phyloP scores from a whole-genome alignment of 2,329 filamentous ascomycete species.

The Colletotrichum neosansevieriae region DNA sequence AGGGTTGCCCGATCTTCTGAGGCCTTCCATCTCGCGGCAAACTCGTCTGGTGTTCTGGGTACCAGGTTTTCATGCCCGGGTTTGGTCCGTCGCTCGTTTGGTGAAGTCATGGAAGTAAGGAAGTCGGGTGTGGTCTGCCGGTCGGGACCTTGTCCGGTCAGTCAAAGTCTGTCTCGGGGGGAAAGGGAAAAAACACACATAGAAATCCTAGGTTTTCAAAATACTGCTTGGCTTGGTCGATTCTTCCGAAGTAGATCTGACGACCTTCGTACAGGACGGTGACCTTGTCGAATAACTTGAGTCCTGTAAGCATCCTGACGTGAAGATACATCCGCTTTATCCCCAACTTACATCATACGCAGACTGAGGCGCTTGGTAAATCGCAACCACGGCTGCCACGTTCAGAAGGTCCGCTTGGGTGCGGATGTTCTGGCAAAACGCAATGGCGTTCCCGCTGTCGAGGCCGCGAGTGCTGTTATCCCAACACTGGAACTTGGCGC shows the following conservation, averaged over 20 bases:
- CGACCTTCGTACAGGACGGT: conserved; percentile 74
- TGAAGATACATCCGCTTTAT: background rate
- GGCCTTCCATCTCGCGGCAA: conserved; percentile 47
- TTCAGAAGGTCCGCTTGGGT: conserved; percentile 53
- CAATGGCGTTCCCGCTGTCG: conserved; percentile 61
- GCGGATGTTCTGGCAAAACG: conserved; percentile 65
- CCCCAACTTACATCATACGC: conserved; percentile 39
- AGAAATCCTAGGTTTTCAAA: conserved; percentile 64
- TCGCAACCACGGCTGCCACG: conserved; percentile 39
- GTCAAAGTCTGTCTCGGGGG: accelerated
- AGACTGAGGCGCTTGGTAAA: conserved; percentile 43
- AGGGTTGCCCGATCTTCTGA: conserved; percentile 22
- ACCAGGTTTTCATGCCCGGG: conserved; percentile 61
- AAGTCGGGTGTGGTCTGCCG: conserved; percentile 77
- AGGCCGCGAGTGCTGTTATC: conserved; percentile 49
- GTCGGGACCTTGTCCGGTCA: conserved; percentile 44
- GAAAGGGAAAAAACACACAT: conserved; percentile 56
- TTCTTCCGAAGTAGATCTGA: conserved; percentile 74
- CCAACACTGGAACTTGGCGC: conserved; percentile 46
- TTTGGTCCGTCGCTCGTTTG: conserved; percentile 71
- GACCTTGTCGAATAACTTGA: conserved; percentile 70
- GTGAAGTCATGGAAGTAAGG: conserved; percentile 76
- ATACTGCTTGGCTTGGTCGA: conserved; percentile 68
- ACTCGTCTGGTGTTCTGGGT: conserved; percentile 71
- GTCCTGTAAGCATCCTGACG: background rate